Evolutionary conservation across 495 filamentous ascomycete genomes (phyloP).

Genomic region (Pyronema omphalodes): DNA sequence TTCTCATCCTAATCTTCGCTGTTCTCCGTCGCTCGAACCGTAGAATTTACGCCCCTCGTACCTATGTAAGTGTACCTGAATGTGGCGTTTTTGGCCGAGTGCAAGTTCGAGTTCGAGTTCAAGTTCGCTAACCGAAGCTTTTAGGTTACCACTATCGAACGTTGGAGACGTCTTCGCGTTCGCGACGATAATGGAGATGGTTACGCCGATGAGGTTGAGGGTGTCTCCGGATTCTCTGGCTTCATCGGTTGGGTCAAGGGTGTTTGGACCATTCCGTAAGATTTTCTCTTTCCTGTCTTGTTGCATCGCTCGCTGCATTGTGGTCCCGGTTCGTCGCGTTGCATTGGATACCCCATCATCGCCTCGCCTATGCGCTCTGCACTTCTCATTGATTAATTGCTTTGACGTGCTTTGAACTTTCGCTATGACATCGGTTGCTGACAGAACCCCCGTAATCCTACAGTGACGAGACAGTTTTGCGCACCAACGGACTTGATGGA

Average conservation of each 20-base stretch:
- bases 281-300: constrained; percentile 1
- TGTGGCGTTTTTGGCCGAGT: no score
- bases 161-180: constrained; percentile 15
- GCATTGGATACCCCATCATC: not conserved
- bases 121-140: not conserved
- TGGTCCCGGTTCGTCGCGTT: not conserved
- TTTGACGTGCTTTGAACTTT: not conserved
- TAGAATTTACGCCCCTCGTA: constrained; percentile 73
- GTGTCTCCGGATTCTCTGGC: constrained; percentile 18
- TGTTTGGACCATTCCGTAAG: constrained; percentile 23
- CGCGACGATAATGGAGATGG: constrained; percentile 15
- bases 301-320: not conserved
- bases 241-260: constrained; percentile 18
- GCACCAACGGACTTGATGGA: constrained; percentile 55
- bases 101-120: not conserved
- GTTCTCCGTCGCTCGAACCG: constrained; percentile 51
- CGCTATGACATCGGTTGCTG: not conserved
- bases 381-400: no score
- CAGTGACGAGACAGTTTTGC: constrained; percentile 23
- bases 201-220: constrained; percentile 20
- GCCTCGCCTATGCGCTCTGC: no score
- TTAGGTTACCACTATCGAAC: constrained; percentile 14
- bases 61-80: constrained; percentile 37
- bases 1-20: constrained; percentile 56
- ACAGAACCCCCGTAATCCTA: not conserved